Conservation (phyloP, 345 rosid species). For the Linum usitatissimum region DNA sequence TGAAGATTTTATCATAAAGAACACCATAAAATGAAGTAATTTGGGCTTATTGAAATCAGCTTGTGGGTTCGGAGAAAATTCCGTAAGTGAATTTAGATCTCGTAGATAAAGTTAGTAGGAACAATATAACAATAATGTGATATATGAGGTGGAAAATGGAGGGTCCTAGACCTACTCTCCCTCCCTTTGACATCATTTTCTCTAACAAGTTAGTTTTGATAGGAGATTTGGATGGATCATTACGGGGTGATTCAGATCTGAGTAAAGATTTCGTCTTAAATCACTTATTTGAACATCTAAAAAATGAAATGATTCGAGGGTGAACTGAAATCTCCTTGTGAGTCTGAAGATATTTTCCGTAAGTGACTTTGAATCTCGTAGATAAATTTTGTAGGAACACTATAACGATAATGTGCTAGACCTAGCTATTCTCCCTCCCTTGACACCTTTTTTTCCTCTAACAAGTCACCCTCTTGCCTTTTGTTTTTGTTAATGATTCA, state of each 20-base stretch:
- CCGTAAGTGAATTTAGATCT: background rate
- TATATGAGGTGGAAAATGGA: background rate
- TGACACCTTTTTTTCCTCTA: too few relatives aligned
- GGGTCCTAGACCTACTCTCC: background rate
- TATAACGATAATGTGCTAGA: background rate
- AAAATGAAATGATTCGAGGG: too few relatives aligned
- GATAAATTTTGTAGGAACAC: too few relatives aligned
- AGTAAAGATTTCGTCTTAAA: too few relatives aligned
- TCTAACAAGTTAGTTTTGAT: background rate
- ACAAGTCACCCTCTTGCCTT: background rate
- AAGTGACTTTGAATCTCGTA: too few relatives aligned
- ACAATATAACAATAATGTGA: background rate
- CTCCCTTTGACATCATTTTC: background rate
- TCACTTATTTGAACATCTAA: too few relatives aligned
- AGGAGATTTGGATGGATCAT: too few relatives aligned
- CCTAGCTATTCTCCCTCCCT: too few relatives aligned
- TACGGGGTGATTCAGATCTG: too few relatives aligned
- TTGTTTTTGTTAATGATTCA: conserved; percentile 18
- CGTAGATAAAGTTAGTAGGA: background rate
- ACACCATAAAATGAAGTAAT: background rate
- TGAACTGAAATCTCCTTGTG: too few relatives aligned
- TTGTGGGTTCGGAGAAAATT: background rate
- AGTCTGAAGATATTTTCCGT: too few relatives aligned
- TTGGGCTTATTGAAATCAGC: background rate
- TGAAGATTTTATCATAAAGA: background rate